Evolutionary conservation across 495 filamentous ascomycete genomes (phyloP).

Genomic region (Penicillium malachiteum): DNA sequence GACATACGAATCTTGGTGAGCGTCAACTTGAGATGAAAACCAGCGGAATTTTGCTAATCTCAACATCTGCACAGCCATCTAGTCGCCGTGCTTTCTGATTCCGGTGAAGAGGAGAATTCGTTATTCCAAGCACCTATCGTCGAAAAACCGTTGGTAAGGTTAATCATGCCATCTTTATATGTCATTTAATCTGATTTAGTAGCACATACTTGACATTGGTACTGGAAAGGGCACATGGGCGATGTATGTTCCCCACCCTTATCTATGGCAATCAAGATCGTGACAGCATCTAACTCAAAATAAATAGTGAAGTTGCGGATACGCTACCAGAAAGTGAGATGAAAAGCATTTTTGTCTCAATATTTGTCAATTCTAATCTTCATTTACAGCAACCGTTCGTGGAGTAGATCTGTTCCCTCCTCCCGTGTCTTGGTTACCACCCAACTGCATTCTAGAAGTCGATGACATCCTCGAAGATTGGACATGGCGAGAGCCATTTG

Average conservation of each 20-base stretch:
- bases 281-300: not conserved
- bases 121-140: conserved; percentile 11
- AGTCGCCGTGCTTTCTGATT: conserved; percentile 11
- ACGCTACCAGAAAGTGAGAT: conserved; percentile 17
- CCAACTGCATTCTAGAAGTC: conserved; percentile 10
- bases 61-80: conserved; percentile 13
- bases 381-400: conserved; percentile 4
- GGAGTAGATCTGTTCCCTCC: conserved; percentile 10
- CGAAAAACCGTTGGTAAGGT: not conserved
- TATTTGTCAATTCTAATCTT: not conserved
- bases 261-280: not conserved
- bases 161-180: not conserved
- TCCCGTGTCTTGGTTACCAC: conserved; percentile 2
- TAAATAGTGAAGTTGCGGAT: conserved; percentile 25
- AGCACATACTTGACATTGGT: conserved; percentile 27
- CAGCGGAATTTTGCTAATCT: not conserved
- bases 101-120: not conserved
- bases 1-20: conserved; percentile 21
- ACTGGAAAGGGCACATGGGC: conserved; percentile 29
- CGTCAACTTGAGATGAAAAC: not conserved
- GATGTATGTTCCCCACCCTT: conserved; percentile 17
- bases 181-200: not conserved
- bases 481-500: conserved; percentile 8
- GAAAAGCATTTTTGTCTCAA: not conserved
- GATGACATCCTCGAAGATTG: conserved; percentile 6